These are phyloP conservation scores for Xylaria flabelliformis DNA, from an alignment of 495 filamentous ascomycete genomes.

Conservation along the genomic window DNA sequence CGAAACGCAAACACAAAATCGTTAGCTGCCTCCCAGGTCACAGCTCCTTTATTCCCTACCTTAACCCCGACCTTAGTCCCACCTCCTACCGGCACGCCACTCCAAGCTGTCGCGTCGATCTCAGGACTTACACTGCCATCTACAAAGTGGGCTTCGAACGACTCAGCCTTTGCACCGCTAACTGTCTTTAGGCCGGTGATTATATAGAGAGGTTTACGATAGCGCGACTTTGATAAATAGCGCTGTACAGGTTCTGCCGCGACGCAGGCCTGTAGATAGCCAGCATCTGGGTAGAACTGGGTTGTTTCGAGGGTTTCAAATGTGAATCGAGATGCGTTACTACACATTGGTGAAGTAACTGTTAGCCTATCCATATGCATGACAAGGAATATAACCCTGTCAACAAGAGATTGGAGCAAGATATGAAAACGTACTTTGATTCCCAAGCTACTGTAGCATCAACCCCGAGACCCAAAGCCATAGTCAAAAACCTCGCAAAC, in stretches of 20 bases:
- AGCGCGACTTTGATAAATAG: slow-evolving; percentile 20
- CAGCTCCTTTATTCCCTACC: background rate
- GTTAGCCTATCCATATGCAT: background rate
- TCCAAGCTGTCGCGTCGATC: slow-evolving; percentile 17
- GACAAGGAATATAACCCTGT: background rate
- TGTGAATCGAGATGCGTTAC: background rate
- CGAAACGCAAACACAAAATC: slow-evolving; percentile 21
- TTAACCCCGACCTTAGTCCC: background rate
- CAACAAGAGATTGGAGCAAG: too few relatives aligned
- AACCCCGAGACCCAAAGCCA: background rate
- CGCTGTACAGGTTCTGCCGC: slow-evolving; percentile 12
- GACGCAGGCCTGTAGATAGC: slow-evolving; percentile 6
- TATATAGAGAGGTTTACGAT: slow-evolving; percentile 20
- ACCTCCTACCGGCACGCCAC: slow-evolving; percentile 4
- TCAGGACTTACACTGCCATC: background rate
- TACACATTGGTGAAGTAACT: background rate
- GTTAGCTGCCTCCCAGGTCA: slow-evolving; percentile 5
- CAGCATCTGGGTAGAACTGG: slow-evolving; percentile 6
- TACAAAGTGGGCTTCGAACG: background rate
- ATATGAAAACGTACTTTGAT: background rate
- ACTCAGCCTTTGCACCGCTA: slow-evolving; percentile 6
- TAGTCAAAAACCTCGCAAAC: background rate
- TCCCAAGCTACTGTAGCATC: background rate
- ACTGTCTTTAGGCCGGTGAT: slow-evolving; percentile 18
- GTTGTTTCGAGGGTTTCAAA: slow-evolving; percentile 4